Evolutionary conservation across 768 basidiomycete genomes (phyloP), one percentile per base, ranked within the genome.

Genomic region (Wakefieldia striispora): DNA sequence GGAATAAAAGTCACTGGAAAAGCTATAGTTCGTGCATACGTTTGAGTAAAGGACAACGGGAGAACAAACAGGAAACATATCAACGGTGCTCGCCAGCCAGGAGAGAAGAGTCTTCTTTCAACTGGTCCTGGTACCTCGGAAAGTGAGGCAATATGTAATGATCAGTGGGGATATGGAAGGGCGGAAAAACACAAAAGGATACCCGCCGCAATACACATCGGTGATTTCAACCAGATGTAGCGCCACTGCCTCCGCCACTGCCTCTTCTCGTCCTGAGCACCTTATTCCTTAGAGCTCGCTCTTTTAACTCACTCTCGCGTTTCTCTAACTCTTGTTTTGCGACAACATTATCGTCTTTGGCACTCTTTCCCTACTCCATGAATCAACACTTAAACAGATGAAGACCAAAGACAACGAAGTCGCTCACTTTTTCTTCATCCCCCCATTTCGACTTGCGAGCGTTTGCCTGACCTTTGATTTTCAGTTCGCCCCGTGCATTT

Each of bases 271-370:
- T 86, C 62, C 84, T 75, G 45, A 83, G 75, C 40, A 92, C 90
- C 63, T 92, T 92, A 61, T 91, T 91, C 60, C 90, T 78, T 63
- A 92, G 66, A 13, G 89, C 88, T 63, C 72, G 81, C 58, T 92
- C 90, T 64, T 90, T 91, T 51, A 91, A 63, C 61, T 92, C 90
- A 54, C 79, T 90, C 62, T 92, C 90, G 49, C 85, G 69, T 56
- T 72, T 79, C 58, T 82, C 80, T 39, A 92, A 70, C 31, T 88
- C 88, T 20, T 61, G 60, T 45, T 60, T 71, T 12, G 50, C 21
- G 49, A 49, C 11, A 43, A 38, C 29, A 13, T 40, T 54, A 12
- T 48, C 40, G 13, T 42, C 35, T 1, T 37, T 51, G 48, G 43
- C 16, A 50, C 51, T 40, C 40, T 38, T 51, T n/a, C 26, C 55